phyloP scores from a whole-genome alignment of 1,284 basidiomycete genomes.

The Inonotus obliquus region DNA sequence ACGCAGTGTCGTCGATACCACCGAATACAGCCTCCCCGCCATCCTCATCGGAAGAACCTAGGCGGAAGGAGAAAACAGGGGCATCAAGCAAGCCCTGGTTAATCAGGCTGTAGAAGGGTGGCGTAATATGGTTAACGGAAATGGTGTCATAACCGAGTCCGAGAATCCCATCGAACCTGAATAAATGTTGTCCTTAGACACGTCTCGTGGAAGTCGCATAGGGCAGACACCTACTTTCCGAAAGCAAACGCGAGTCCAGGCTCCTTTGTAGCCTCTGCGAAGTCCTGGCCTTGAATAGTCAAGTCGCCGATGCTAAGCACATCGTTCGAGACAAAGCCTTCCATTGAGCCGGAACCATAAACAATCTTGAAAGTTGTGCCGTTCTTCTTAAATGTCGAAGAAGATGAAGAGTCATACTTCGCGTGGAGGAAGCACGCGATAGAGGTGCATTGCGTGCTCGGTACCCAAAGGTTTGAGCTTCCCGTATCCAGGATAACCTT shows the following conservation, averaged over 20 bases:
- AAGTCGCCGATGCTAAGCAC: constrained; percentile 83
- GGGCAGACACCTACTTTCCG: constrained; percentile 64
- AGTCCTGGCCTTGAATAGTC: constrained; percentile 74
- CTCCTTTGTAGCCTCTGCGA: constrained; percentile 96
- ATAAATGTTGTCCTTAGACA: background rate
- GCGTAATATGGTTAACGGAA: constrained; percentile 89
- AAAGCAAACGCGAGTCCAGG: constrained; percentile 98
- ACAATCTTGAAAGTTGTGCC: constrained; percentile 90
- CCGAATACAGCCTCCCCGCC: constrained; percentile 94
- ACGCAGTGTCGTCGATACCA: constrained; percentile 80
- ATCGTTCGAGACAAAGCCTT: constrained; percentile 94
- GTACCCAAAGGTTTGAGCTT: constrained; percentile 93
- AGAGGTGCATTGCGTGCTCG: constrained; percentile 83
- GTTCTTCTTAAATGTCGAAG: constrained; percentile 89
- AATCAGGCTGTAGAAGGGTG: constrained; percentile 96
- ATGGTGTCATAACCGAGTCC: constrained; percentile 97
- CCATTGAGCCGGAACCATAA: constrained; percentile 96
- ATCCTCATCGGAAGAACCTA: constrained; percentile 84
- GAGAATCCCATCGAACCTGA: constrained; percentile 91
- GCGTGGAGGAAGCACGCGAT: constrained; percentile 98
- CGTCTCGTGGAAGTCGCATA: background rate
- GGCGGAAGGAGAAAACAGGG: constrained; percentile 92
- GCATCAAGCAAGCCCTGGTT: constrained; percentile 79
- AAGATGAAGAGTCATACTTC: constrained; percentile 87
- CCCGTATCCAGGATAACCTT: constrained; percentile 89